phyloP scores from a whole-genome alignment of 768 basidiomycete genomes.

The Rhodotorula paludigena region DNA sequence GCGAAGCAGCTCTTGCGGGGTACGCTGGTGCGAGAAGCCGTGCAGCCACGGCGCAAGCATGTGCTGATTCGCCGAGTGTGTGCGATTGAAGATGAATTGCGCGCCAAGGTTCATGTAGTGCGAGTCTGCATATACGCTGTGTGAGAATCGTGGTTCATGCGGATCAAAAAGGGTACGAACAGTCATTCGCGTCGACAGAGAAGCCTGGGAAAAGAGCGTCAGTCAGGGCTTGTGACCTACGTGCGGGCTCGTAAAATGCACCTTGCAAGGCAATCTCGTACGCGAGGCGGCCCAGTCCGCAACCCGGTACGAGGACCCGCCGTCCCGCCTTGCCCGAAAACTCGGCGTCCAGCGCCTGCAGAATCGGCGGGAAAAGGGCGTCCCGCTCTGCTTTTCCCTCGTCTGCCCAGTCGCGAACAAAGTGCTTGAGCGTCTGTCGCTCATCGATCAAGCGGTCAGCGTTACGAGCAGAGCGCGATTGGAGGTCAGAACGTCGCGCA shows the following conservation, averaged over 20 bases:
- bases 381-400: constrained; percentile 59
- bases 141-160: background rate
- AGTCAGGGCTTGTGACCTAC: too few species aligned
- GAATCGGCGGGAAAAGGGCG: constrained; percentile 57
- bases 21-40: constrained; percentile 66
- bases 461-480: background rate
- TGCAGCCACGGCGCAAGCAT: constrained; percentile 59
- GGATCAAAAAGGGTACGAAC: background rate
- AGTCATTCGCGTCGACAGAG: constrained; percentile 7
- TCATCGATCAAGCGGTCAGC: background rate
- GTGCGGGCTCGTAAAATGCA: too few species aligned
- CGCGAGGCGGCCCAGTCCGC: constrained; percentile 61
- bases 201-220: constrained; percentile 43
- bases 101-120: constrained; percentile 63
- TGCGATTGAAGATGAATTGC: constrained; percentile 57
- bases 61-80: constrained; percentile 52
- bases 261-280: constrained; percentile 63
- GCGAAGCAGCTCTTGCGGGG: constrained; percentile 55
- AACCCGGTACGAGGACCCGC: constrained; percentile 61
- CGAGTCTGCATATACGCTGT: constrained; percentile 48
- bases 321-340: constrained; percentile 44
- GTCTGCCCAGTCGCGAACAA: constrained; percentile 65
- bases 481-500: background rate
- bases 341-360: constrained; percentile 51
- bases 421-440: constrained; percentile 64